A percentile compares a stretch with the other conserved stretches of the same genome.
Conservation (phyloP, 2,329 filamentous ascomycete species). For the Alternaria dauci region DNA sequence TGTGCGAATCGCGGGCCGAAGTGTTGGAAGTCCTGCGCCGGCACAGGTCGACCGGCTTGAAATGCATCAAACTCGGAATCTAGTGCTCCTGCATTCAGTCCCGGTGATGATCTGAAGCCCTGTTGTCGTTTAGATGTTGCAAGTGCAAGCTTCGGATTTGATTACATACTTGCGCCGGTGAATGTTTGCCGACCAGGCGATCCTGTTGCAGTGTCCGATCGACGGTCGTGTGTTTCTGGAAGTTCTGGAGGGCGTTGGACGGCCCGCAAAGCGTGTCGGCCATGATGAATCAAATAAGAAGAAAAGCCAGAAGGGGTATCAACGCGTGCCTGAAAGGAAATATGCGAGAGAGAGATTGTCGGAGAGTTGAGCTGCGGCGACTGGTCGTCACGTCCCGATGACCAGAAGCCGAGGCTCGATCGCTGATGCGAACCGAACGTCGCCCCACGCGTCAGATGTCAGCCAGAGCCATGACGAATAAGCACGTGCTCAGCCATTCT, state of each 20-base stretch:
- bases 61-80: conserved; percentile 76
- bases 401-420: conserved; percentile 34
- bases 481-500: neutral
- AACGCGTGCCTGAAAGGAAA: conserved; percentile 30
- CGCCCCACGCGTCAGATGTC: conserved; percentile 16
- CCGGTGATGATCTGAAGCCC: conserved; percentile 68
- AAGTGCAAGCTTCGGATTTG: neutral
- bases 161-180: conserved; percentile 62
- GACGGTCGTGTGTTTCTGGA: conserved; percentile 73
- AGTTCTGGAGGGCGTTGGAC: conserved; percentile 76
- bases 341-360: neutral
- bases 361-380: conserved; percentile 1
- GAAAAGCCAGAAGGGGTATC: conserved; percentile 28
- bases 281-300: conserved; percentile 55
- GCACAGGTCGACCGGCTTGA: conserved; percentile 60
- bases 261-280: conserved; percentile 75
- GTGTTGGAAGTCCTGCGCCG: conserved; percentile 52
- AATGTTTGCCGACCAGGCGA: conserved; percentile 64
- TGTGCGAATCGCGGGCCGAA: conserved; percentile 48
- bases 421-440: conserved; percentile 19
- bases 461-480: conserved; percentile 2
- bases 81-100: conserved; percentile 62
- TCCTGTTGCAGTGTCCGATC: conserved; percentile 79
- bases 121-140: conserved; percentile 42
- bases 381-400: conserved; percentile 5